Evolutionary conservation across 1,139 yeast genomes (phyloP).

Genomic region (Eremothecium cymbalariae): DNA sequence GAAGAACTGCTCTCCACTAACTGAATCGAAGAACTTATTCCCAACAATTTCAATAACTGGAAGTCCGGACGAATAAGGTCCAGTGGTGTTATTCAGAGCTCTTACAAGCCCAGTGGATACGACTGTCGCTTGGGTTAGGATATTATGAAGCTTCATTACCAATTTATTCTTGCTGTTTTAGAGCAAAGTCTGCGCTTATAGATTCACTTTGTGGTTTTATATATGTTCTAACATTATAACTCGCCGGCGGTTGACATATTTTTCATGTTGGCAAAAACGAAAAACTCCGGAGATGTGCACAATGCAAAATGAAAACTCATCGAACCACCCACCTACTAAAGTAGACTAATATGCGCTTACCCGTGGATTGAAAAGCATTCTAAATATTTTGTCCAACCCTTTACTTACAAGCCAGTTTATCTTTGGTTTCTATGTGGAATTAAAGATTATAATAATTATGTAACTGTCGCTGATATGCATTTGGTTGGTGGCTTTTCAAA

Average conservation of each 20-base stretch:
- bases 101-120: constrained; percentile 4
- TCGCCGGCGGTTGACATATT: no score
- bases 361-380: no score
- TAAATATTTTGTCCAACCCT: no score
- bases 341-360: no score
- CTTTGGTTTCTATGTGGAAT: no score
- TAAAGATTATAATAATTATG: no score
- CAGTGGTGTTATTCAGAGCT: background rate
- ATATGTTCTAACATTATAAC: no score
- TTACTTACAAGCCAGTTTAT: no score
- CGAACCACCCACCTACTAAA: background rate
- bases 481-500: no score
- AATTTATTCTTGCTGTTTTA: background rate
- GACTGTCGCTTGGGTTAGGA: constrained; percentile 2
- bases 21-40: constrained; percentile 40
- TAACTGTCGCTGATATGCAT: no score
- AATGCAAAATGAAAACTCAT: constrained; percentile 14
- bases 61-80: constrained; percentile 3
- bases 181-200: background rate
- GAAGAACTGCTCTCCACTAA: constrained; percentile 43
- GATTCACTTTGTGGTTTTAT: constrained; percentile 7
- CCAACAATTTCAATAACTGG: constrained; percentile 38
- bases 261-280: no score
- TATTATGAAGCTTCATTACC: constrained; percentile 2
- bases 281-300: no score